A percentile compares a stretch with the other conserved stretches of the same genome.
Evolutionary conservation across 176 grass and related monocot species (phyloP).

Genomic region (Zizania latifolia): DNA sequence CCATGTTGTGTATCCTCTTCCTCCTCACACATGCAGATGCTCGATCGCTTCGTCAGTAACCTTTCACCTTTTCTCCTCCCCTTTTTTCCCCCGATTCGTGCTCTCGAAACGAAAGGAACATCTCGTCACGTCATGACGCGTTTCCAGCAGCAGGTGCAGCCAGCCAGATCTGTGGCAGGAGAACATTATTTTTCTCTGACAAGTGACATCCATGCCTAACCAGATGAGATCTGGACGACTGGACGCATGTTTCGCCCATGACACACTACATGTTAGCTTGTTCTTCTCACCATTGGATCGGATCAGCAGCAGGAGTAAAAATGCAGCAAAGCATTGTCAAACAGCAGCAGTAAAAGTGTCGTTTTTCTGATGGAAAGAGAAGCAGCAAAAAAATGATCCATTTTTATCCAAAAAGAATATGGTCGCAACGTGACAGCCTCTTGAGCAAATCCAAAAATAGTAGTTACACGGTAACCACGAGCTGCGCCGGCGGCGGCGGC

Average conservation of each 20-base stretch:
- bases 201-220: slow-evolving; percentile 1
- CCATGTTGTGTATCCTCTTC: no score
- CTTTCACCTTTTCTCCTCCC: not conserved
- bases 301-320: not conserved
- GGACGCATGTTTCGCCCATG: slow-evolving; percentile 22
- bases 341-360: no score
- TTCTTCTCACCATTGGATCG: not conserved
- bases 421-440: not conserved
- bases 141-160: not conserved
- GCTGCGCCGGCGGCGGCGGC: not conserved
- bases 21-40: slow-evolving; percentile 26
- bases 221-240: slow-evolving; percentile 32
- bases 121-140: not conserved
- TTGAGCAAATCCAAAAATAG: not conserved
- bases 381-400: not conserved
- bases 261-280: not conserved
- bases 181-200: slow-evolving; percentile 18
- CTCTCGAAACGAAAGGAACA: not conserved
- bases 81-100: not conserved
- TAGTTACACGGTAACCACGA: not conserved
- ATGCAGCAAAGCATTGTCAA: no score
- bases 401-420: not conserved
- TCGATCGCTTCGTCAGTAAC: not conserved
- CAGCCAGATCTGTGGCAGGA: slow-evolving; percentile 13
- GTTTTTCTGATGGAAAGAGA: no score